phyloP scores from a whole-genome alignment of 148 eudicot species.

The Nepenthes mirabilis region DNA sequence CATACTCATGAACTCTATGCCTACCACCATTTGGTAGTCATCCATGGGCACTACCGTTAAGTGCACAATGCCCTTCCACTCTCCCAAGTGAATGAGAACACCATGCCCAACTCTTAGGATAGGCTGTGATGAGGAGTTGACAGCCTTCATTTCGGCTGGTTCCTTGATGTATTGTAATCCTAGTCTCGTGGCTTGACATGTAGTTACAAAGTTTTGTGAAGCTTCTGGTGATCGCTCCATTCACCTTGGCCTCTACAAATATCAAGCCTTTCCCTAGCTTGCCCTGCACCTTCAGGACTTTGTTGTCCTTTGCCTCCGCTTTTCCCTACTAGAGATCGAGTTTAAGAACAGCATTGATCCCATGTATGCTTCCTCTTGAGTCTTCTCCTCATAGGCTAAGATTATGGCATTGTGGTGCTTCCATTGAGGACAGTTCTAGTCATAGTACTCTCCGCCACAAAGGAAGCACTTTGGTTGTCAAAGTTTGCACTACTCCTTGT shows the following conservation, averaged over 20 bases:
- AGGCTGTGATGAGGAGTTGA: background rate
- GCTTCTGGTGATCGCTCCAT: background rate
- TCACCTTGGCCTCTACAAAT: background rate
- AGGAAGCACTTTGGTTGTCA: background rate
- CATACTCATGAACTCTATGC: background rate
- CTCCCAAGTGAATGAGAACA: background rate
- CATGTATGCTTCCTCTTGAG: background rate
- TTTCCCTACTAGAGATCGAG: background rate
- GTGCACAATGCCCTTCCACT: background rate
- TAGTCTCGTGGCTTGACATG: background rate
- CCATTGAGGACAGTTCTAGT: too few species aligned
- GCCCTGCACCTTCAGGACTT: background rate
- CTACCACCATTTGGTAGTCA: slow-evolving; percentile 1
- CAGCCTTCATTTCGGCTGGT: background rate
- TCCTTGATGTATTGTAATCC: background rate
- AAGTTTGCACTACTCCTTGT: background rate
- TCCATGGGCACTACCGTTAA: background rate
- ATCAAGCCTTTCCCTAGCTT: background rate
- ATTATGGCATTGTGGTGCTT: too few species aligned
- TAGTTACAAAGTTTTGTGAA: slow-evolving; percentile 3
- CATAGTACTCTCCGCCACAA: too few species aligned
- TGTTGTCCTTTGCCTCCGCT: background rate
- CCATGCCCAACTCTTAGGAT: background rate
- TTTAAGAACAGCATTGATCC: background rate
- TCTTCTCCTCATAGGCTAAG: too few species aligned